phyloP scores from a whole-genome alignment of 495 filamentous ascomycete species.

The Barbatosphaeria neglecta region DNA sequence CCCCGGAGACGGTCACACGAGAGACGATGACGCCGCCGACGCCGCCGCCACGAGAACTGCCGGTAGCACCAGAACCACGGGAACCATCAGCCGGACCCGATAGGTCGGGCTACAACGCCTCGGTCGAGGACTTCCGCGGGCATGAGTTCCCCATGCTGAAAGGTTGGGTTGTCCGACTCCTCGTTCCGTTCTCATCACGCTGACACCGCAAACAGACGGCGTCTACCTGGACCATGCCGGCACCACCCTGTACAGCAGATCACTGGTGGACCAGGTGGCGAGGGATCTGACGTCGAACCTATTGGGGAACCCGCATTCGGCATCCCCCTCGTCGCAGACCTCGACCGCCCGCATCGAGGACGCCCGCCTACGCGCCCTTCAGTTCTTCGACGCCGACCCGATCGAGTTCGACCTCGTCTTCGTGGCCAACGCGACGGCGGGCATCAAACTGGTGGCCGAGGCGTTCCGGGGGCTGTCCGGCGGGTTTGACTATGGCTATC shows the following conservation, averaged over 20 bases:
- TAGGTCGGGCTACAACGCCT: slow-evolving; percentile 44
- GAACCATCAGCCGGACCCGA: slow-evolving; percentile 1
- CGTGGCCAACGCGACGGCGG: slow-evolving; percentile 85
- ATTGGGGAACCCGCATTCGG: slow-evolving; percentile 87
- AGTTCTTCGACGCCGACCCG: slow-evolving; percentile 77
- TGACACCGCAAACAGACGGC: slow-evolving; percentile 38
- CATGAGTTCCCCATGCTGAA: slow-evolving; percentile 77
- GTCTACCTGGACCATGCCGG: slow-evolving; percentile 92
- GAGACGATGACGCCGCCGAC: neutral
- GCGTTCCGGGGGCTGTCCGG: slow-evolving; percentile 49
- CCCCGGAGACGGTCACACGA: neutral
- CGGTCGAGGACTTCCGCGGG: slow-evolving; percentile 56
- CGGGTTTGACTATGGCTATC: slow-evolving; percentile 76
- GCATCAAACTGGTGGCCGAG: slow-evolving; percentile 75
- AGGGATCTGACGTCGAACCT: slow-evolving; percentile 64
- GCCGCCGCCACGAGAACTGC: no score
- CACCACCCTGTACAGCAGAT: slow-evolving; percentile 71
- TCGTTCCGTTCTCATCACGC: neutral
- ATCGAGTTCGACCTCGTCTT: slow-evolving; percentile 81
- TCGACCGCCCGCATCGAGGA: slow-evolving; percentile 67
- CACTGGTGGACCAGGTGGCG: slow-evolving; percentile 66
- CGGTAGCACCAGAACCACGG: no score
- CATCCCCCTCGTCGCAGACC: slow-evolving; percentile 66
- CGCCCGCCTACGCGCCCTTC: slow-evolving; percentile 56
- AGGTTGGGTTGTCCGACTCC: slow-evolving; percentile 32